A percentile compares a stretch with the other conserved stretches of the same genome.
Evolutionary conservation across 345 rosid species (phyloP).

Genomic region (Populus simonii): DNA sequence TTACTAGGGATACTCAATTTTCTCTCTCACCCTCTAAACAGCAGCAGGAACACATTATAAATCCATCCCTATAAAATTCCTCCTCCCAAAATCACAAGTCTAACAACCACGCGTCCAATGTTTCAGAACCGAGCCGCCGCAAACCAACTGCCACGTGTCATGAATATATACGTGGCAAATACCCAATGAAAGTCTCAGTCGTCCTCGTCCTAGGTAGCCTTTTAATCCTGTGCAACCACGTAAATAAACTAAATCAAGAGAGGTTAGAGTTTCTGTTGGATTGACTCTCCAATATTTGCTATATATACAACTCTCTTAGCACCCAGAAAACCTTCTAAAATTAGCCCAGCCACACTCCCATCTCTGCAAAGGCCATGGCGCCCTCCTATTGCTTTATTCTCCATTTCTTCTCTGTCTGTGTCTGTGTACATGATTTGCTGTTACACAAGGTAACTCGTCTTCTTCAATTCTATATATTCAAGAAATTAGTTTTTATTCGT

Average conservation of each 20-base stretch:
- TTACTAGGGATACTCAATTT: too few species aligned
- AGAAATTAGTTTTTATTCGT: not conserved
- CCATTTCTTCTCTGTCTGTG: too few species aligned
- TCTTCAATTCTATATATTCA: not conserved
- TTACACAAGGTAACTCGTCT: too few species aligned
- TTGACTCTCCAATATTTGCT: constrained; percentile 24
- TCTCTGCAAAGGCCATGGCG: not conserved
- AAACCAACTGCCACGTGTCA: constrained; percentile 11
- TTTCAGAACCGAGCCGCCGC: constrained; percentile 11
- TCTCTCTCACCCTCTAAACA: not conserved
- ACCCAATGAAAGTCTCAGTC: not conserved
- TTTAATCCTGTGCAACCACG: constrained; percentile 1
- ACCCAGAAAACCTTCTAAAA: constrained; percentile 22
- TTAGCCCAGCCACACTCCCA: constrained; percentile 6
- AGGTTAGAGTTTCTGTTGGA: constrained; percentile 1
- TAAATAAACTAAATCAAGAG: not conserved
- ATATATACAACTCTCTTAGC: not conserved
- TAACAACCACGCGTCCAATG: not conserved
- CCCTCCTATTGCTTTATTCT: too few species aligned
- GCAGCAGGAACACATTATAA: not conserved
- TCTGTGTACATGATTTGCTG: too few species aligned
- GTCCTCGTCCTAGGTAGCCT: not conserved
- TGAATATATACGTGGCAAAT: constrained; percentile 15
- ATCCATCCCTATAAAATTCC: not conserved
- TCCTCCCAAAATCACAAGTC: too few species aligned